These are phyloP conservation scores for Fomitiporia mediterranea DNA, from an alignment of 1,284 basidiomycete genomes.

Conservation along the genomic window DNA sequence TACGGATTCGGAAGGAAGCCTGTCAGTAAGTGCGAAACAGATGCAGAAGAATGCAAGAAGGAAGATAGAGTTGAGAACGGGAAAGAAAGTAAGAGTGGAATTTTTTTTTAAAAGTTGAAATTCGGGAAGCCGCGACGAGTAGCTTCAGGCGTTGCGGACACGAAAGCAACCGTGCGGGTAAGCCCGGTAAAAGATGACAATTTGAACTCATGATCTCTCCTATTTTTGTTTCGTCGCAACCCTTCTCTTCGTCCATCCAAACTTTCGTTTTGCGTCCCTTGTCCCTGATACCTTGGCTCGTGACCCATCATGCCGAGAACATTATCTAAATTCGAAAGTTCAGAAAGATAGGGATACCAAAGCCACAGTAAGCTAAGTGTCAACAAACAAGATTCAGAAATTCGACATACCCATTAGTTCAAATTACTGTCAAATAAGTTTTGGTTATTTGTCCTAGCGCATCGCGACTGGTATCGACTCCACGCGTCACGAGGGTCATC, in stretches of 20 bases:
- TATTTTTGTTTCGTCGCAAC: neutral
- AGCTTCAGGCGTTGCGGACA: no score
- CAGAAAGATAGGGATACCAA: neutral
- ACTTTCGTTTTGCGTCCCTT: neutral
- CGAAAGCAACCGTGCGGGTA: no score
- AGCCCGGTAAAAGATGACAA: no score
- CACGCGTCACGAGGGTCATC: neutral
- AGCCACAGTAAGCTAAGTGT: neutral
- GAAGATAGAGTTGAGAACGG: neutral
- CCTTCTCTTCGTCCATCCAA: neutral
- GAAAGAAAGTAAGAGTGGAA: no score
- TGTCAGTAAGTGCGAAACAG: conserved; percentile 2
- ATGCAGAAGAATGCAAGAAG: neutral
- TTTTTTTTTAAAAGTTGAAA: no score
- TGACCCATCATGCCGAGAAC: neutral
- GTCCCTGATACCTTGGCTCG: neutral
- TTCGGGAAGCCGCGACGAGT: no score
- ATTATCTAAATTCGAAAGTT: neutral
- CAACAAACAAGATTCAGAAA: no score
- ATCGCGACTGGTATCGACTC: no score
- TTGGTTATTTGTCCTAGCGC: no score
- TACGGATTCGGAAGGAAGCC: neutral
- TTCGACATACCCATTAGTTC: no score
- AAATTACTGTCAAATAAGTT: no score
- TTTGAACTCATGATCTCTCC: no score